Percentiles rank a stretch among this genome's conserved stretches.
These are phyloP conservation scores for Yarrowia keelungensis DNA, from an alignment of 805 yeast genomes.

Conservation along the genomic window DNA sequence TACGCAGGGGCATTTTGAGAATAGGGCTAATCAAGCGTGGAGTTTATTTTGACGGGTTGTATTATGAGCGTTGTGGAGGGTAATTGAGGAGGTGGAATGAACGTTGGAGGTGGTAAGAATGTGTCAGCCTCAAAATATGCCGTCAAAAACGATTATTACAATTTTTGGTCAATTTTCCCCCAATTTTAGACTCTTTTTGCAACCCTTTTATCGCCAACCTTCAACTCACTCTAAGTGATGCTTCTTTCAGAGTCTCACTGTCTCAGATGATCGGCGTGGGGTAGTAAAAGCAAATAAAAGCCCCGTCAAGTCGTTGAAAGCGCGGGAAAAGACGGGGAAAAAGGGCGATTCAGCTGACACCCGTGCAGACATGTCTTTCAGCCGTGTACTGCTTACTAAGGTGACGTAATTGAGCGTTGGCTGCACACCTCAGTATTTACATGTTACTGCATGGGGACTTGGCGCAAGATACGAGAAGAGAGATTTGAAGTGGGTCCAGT, in stretches of 20 bases:
- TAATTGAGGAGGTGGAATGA: background rate
- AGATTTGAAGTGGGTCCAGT: too few relatives aligned
- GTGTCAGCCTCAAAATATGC: too few relatives aligned
- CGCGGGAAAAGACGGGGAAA: background rate
- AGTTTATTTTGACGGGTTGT: constrained; percentile 4
- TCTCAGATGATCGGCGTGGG: constrained; percentile 17
- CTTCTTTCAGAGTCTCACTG: constrained; percentile 1
- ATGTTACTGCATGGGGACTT: constrained; percentile 1
- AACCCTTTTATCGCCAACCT: too few relatives aligned
- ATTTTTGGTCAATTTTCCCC: background rate
- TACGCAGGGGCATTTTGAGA: constrained; percentile 15
- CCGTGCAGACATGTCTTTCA: background rate
- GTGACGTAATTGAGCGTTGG: background rate
- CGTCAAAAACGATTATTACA: background rate
- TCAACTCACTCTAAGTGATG: background rate
- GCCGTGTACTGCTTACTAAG: background rate
- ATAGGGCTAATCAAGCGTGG: constrained; percentile 20
- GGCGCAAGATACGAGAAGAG: too few relatives aligned
- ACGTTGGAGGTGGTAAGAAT: too few relatives aligned
- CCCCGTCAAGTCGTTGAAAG: too few relatives aligned
- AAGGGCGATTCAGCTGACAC: background rate
- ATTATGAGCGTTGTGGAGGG: constrained; percentile 3
- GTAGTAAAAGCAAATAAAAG: constrained; percentile 5
- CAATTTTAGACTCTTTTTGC: too few relatives aligned
- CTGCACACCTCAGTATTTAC: background rate